Evolutionary conservation across 306 rosid genomes (phyloP), one percentile per base, ranked within the genome.

Genomic region (Malus sylvestris): DNA sequence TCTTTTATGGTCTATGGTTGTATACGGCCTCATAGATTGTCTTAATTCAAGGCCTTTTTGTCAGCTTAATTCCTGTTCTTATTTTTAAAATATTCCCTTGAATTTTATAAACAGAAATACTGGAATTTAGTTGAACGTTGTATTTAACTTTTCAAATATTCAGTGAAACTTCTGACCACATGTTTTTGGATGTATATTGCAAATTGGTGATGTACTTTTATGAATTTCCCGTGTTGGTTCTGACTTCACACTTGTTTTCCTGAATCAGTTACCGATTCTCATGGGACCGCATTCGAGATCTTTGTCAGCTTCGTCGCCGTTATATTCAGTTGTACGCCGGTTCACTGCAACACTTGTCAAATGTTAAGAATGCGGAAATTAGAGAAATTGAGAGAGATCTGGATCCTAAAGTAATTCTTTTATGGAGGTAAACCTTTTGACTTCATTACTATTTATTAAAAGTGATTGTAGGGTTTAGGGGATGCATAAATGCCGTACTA

Each of bases 301-400:
- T 95, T 75, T 95, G 99, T 88, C 97, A 89, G 89, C 83, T 83
- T 81, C 97, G 99, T 53, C 96, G 97, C 55, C 97, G 63, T 69
- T 95, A 95, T 67, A 81, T 95, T 84, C 97, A 95, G 86, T 82
- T 90, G 75, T 95, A 95, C 75, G 89, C 80, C 73, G 89, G 84
- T 87, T 87, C 85, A 73, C 84, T 95, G 83, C 96, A 95, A 83
- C 86, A 87, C 61, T 75, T 80, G 66, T 57, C 96, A 35, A 67
- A 80, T 67, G 83, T 51, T 73, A 72, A 84, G 75, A 70, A 30
- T 30, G 67, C 79, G 27, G 93, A 95, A 82, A 85, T 95, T 46
- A 84, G 97, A 89, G 92, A 92, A 88, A 92, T 92, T 64, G 99
- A 95, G 86, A 89, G 79, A 78, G 99, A 95, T 86, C 93, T 95